Conservation (phyloP, 2,329 filamentous ascomycete genomes). For the Microdochium bolleyi region DNA sequence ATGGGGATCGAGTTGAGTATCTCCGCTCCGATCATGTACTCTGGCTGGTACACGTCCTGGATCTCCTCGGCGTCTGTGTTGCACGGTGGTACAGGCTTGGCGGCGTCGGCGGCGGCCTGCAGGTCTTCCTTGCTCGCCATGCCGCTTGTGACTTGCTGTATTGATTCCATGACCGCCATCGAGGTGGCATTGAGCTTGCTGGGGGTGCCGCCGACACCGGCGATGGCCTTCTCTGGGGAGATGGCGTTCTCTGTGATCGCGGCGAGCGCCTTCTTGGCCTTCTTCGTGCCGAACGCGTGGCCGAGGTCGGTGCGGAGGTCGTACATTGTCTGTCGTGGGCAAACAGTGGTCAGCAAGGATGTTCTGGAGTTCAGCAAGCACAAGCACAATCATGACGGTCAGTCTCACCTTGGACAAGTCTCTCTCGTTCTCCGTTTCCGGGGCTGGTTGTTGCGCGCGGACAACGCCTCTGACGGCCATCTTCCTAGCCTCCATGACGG, state of each 20-base stretch:
- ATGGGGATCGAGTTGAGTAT: slow-evolving; percentile 61
- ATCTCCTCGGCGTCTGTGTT: slow-evolving; percentile 60
- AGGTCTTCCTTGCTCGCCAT: slow-evolving; percentile 62
- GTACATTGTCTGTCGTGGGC: slow-evolving; percentile 38
- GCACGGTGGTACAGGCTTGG: slow-evolving; percentile 65
- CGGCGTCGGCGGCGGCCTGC: slow-evolving; percentile 54
- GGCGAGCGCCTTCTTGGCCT: slow-evolving; percentile 68
- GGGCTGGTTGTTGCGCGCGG: slow-evolving; percentile 43
- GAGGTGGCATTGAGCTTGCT: slow-evolving; percentile 47
- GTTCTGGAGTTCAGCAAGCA: slow-evolving; percentile 11
- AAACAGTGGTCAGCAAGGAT: background rate
- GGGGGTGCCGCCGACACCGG: slow-evolving; percentile 24
- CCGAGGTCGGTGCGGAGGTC: slow-evolving; percentile 63
- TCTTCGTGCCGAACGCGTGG: slow-evolving; percentile 76
- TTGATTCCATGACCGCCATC: slow-evolving; percentile 53
- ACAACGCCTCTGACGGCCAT: slow-evolving; percentile 53
- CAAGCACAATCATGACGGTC: background rate
- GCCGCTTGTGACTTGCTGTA: slow-evolving; percentile 52
- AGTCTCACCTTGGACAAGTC: slow-evolving; percentile 25
- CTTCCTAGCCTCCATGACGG: slow-evolving; percentile 56
- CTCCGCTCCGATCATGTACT: slow-evolving; percentile 58
- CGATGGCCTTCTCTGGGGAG: slow-evolving; percentile 24
- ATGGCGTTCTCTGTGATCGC: slow-evolving; percentile 58
- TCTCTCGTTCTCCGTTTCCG: slow-evolving; percentile 32
- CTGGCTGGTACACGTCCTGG: slow-evolving; percentile 64